phyloP scores from a whole-genome alignment of 1,139 yeast genomes.

The Suhomyces bolitotheri region DNA sequence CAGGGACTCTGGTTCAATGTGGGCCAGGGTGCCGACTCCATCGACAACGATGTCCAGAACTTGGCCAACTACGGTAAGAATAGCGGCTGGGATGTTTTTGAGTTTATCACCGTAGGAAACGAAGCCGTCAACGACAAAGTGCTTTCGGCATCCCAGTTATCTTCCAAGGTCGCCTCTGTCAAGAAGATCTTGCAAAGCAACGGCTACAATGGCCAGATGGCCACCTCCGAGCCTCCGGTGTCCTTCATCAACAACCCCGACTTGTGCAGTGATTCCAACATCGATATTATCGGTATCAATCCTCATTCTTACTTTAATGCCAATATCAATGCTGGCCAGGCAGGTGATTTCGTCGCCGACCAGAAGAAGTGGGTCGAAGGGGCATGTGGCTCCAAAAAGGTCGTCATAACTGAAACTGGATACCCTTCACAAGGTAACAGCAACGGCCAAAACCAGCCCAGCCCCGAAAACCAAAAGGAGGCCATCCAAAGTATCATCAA shows the following conservation, averaged over 20 bases:
- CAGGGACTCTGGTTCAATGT: conserved; percentile 83
- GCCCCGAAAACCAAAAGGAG: conserved; percentile 62
- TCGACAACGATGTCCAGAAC: conserved; percentile 57
- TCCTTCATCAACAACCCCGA: conserved; percentile 60
- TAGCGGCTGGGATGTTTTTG: conserved; percentile 68
- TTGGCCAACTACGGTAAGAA: conserved; percentile 54
- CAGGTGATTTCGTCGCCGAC: conserved; percentile 71
- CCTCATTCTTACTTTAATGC: conserved; percentile 84
- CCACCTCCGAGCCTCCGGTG: conserved; percentile 90
- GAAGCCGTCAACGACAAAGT: conserved; percentile 74
- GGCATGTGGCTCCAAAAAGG: conserved; percentile 52
- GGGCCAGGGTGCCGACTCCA: conserved; percentile 62
- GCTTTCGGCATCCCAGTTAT: conserved; percentile 57
- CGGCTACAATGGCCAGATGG: conserved; percentile 75
- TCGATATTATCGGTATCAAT: conserved; percentile 70
- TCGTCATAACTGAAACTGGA: conserved; percentile 79
- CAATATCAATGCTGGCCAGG: conserved; percentile 56
- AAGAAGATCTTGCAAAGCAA: conserved; percentile 56
- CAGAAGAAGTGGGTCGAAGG: conserved; percentile 57
- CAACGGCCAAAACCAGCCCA: conserved; percentile 75
- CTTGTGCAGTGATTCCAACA: conserved; percentile 63
- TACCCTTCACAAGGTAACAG: conserved; percentile 75
- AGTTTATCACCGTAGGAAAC: conserved; percentile 78
- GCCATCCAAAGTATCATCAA: conserved; percentile 61
- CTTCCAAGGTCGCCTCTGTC: conserved; percentile 63